Evolutionary conservation across 805 yeast genomes (phyloP).

Genomic region (Cephaloascus albidus): DNA sequence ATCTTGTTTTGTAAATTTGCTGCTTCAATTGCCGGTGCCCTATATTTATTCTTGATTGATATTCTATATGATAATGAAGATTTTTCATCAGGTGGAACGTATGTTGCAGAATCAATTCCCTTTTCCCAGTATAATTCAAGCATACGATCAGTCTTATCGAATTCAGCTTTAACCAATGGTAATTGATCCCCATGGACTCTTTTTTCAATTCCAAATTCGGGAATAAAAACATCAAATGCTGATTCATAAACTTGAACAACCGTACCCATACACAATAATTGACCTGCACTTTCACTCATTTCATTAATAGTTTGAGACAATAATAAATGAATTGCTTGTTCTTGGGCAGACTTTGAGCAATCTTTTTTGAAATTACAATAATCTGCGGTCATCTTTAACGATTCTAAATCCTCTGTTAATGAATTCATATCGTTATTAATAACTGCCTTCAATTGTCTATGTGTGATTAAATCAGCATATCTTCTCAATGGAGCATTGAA

Average conservation of each 20-base stretch:
- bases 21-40: slow-evolving; percentile 63
- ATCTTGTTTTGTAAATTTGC: slow-evolving; percentile 45
- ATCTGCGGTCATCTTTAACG: slow-evolving; percentile 76
- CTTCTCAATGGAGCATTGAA: slow-evolving; percentile 89
- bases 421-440: slow-evolving; percentile 33
- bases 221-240: slow-evolving; percentile 86
- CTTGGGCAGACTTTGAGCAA: slow-evolving; percentile 88
- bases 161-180: slow-evolving; percentile 88
- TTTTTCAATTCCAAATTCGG: slow-evolving; percentile 91
- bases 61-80: slow-evolving; percentile 67
- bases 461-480: slow-evolving; percentile 88
- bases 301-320: slow-evolving; percentile 78
- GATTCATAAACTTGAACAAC: slow-evolving; percentile 92
- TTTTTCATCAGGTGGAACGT: slow-evolving; percentile 82
- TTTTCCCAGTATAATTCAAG: slow-evolving; percentile 89
- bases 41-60: slow-evolving; percentile 69
- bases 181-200: slow-evolving; percentile 96
- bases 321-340: slow-evolving; percentile 83
- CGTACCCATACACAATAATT: slow-evolving; percentile 73
- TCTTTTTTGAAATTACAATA: slow-evolving; percentile 94
- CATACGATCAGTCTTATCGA: slow-evolving; percentile 54
- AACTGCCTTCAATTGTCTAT: slow-evolving; percentile 75
- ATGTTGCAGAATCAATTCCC: slow-evolving; percentile 88
- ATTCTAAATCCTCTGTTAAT: slow-evolving; percentile 46
- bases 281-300: slow-evolving; percentile 66